These are phyloP conservation scores for Zygoascus flipseniorum DNA, from an alignment of 805 yeast genomes.

Conservation along the genomic window DNA sequence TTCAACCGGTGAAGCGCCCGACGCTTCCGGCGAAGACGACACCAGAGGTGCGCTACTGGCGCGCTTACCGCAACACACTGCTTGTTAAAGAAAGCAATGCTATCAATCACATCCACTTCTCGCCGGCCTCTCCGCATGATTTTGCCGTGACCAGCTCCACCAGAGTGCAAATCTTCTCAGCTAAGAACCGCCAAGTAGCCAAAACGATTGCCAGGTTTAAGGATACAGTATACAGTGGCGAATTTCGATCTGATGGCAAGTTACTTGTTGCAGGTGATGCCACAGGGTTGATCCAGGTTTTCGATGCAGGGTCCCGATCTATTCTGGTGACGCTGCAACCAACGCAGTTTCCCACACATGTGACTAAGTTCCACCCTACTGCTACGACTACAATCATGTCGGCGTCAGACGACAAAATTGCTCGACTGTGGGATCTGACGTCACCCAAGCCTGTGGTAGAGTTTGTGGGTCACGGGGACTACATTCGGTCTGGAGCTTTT, in stretches of 20 bases:
- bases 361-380: constrained; percentile 82
- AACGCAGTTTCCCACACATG: constrained; percentile 82
- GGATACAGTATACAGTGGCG: constrained; percentile 88
- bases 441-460: constrained; percentile 64
- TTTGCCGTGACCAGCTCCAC: constrained; percentile 91
- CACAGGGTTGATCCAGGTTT: constrained; percentile 83
- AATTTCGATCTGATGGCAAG: constrained; percentile 85
- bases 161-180: constrained; percentile 82
- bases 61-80: constrained; percentile 77
- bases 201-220: constrained; percentile 83
- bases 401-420: constrained; percentile 85
- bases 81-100: constrained; percentile 90
- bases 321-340: constrained; percentile 75
- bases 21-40: constrained; percentile 77
- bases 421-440: constrained; percentile 84
- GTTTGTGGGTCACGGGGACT: constrained; percentile 74
- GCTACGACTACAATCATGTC: constrained; percentile 67
- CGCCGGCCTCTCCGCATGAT: constrained; percentile 78
- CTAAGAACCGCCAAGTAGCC: constrained; percentile 86
- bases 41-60: constrained; percentile 92
- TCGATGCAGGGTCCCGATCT: constrained; percentile 75
- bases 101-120: constrained; percentile 78
- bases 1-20: constrained; percentile 59
- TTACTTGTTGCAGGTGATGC: constrained; percentile 92
- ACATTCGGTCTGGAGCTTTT: constrained; percentile 73